Conservation (phyloP, 208 protist genomes). For the Spongospora subterranea region DNA sequence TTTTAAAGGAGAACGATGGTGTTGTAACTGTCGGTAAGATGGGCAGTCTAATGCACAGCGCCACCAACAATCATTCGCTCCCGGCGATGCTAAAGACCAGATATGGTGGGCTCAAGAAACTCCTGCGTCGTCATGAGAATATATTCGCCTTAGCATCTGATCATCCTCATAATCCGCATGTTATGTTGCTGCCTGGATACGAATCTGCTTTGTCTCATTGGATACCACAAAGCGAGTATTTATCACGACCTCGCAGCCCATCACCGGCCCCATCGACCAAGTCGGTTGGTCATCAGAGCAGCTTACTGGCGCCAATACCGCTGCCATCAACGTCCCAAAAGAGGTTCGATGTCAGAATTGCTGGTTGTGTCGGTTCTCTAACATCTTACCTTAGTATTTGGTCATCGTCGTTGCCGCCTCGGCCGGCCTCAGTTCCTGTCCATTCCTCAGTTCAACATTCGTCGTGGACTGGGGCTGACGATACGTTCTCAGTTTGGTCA, state of each 20-base stretch:
- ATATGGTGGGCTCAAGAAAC: slow-evolving; percentile 46
- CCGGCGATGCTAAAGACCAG: slow-evolving; percentile 59
- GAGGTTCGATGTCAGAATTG: background rate
- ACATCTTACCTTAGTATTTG: background rate
- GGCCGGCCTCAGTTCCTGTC: slow-evolving; percentile 6
- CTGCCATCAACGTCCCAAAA: background rate
- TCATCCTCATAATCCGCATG: slow-evolving; percentile 42
- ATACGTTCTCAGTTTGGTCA: background rate
- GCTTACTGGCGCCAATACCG: background rate
- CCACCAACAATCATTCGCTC: slow-evolving; percentile 63
- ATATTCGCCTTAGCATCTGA: slow-evolving; percentile 40
- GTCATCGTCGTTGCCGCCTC: slow-evolving; percentile 33
- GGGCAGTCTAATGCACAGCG: slow-evolving; percentile 59
- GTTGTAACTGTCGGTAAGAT: slow-evolving; percentile 61
- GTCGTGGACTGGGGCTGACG: background rate
- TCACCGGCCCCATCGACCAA: background rate
- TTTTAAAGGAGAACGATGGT: slow-evolving; percentile 35
- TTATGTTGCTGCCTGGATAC: slow-evolving; percentile 40
- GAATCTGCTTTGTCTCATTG: background rate
- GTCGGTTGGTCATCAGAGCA: too few relatives aligned
- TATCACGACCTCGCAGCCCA: background rate
- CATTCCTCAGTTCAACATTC: too few relatives aligned
- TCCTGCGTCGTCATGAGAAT: slow-evolving; percentile 44
- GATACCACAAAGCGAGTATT: background rate
- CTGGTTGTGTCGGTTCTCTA: background rate